phyloP scores from a whole-genome alignment of 495 filamentous ascomycete genomes.

The Oleoguttula mirabilis region DNA sequence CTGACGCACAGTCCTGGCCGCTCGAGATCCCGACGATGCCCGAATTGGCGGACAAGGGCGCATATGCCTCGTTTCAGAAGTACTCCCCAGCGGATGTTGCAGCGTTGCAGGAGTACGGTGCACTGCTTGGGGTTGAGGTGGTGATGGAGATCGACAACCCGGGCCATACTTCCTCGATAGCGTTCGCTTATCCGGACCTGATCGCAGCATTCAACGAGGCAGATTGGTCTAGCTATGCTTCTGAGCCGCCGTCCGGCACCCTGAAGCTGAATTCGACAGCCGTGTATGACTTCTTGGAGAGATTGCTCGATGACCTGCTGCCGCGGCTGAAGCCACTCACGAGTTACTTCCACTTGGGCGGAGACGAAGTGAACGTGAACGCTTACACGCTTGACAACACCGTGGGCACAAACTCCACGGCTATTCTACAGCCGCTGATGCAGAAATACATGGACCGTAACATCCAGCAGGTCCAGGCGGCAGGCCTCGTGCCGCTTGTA shows the following conservation, averaged over 20 bases:
- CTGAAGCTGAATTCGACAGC: constrained; percentile 57
- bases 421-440: constrained; percentile 54
- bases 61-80: constrained; percentile 46
- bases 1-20: constrained; percentile 77
- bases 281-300: constrained; percentile 57
- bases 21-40: constrained; percentile 63
- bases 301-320: constrained; percentile 56
- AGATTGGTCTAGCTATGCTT: constrained; percentile 51
- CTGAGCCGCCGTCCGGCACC: constrained; percentile 64
- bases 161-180: constrained; percentile 59
- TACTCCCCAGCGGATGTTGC: constrained; percentile 53
- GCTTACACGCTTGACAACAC: constrained; percentile 60
- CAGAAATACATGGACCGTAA: constrained; percentile 58
- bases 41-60: constrained; percentile 53
- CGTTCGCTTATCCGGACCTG: constrained; percentile 54
- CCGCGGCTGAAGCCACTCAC: constrained; percentile 54
- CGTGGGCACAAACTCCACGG: constrained; percentile 46
- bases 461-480: constrained; percentile 44
- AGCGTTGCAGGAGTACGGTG: constrained; percentile 54
- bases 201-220: constrained; percentile 61
- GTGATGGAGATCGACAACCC: constrained; percentile 73
- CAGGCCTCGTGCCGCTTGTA: constrained; percentile 54
- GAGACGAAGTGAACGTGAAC: constrained; percentile 68
- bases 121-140: constrained; percentile 55
- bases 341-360: constrained; percentile 69